Base-by-base conservation (phyloP, 2,329 filamentous ascomycete species). In the Aspergillus ochraceus region DNA sequence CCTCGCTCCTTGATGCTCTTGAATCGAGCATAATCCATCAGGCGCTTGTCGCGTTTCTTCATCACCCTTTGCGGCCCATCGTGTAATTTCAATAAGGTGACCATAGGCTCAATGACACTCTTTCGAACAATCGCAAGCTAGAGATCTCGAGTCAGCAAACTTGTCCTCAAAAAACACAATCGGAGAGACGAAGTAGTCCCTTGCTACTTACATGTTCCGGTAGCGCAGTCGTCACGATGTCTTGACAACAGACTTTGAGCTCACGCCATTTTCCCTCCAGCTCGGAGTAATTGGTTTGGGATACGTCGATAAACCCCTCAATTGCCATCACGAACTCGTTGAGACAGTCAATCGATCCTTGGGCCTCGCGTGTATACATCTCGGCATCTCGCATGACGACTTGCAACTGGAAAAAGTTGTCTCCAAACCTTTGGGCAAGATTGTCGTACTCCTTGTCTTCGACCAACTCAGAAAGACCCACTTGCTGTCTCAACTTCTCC, bases 381-480 rank as follows among this genome's bases (percentile, higher is more conserved):
- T 97, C 92, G n/a, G 97, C 90, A 73, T 98, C 95, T 60, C 93
- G 88, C 70, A 96, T 87, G 47, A 97, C 91, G 45, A 99, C 90
- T 71, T 98, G 94, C 29, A 98, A 80, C 61, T 94, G 90, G 62
- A 97, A 88, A 75, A 92, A 97, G 73, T 97, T 93, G 62, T 96
- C 92, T 32, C 91, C 89, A 70, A 97, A 98, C 69, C 88, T 91
- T 71, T 97, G 91, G 61, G 93, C 88, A 29, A 95, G 80, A 64
- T 89, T 88, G 59, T 89, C 84, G 74, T 96, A 99, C 17, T 88
- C 88, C 6, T 88, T 83, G 74, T 99, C 95, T 66, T 97, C 91
- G 49, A 90, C 85, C 55, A 87, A 79, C 62, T 86, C 85, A 10
- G 84, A 83, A 51, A 88, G 79, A 36, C 86, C 86, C 32, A 88